Percentiles rank a stretch among this genome's conserved stretches.
Evolutionary conservation across 768 basidiomycete genomes (phyloP).

Genomic region (Leccinum imitatum): DNA sequence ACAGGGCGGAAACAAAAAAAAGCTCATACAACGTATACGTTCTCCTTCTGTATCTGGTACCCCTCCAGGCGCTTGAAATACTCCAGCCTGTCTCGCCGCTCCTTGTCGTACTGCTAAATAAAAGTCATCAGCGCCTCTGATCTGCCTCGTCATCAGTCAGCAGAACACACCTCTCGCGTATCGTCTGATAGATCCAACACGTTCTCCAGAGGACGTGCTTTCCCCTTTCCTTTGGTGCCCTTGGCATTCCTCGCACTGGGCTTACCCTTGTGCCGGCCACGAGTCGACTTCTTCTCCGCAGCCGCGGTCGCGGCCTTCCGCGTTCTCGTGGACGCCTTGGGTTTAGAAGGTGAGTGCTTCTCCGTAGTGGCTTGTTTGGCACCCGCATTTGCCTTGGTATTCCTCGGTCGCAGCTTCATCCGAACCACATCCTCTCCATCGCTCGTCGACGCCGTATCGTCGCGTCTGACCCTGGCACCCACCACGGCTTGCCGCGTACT

Average conservation of each 20-base stretch:
- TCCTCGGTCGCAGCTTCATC: slow-evolving; percentile 23
- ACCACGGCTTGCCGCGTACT: slow-evolving; percentile 28
- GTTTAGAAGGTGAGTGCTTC: slow-evolving; percentile 17
- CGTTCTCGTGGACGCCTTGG: slow-evolving; percentile 10
- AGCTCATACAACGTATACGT: slow-evolving; percentile 55
- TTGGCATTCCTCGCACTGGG: slow-evolving; percentile 18
- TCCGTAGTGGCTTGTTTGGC: not conserved
- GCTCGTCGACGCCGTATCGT: slow-evolving; percentile 4
- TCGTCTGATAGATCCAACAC: slow-evolving; percentile 32
- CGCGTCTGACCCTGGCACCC: slow-evolving; percentile 13
- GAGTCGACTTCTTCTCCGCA: slow-evolving; percentile 9
- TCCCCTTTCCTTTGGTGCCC: slow-evolving; percentile 29
- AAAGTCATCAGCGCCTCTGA: not conserved
- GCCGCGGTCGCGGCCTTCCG: slow-evolving; percentile 3
- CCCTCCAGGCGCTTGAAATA: slow-evolving; percentile 54
- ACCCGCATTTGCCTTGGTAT: slow-evolving; percentile 7
- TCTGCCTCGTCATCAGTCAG: not conserved
- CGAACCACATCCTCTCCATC: slow-evolving; percentile 9
- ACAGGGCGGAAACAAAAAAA: not conserved
- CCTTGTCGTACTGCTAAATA: slow-evolving; percentile 40
- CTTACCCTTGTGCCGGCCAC: slow-evolving; percentile 25
- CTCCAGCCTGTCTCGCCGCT: slow-evolving; percentile 50
- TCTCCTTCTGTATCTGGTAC: slow-evolving; percentile 55
- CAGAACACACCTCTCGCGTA: slow-evolving; percentile 29
- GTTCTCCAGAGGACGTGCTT: slow-evolving; percentile 22